Percentiles rank a stretch among this genome's conserved stretches.
Evolutionary conservation across 139 green algal genomes (phyloP).

Genomic region (Spirogloea muscicola): DNA sequence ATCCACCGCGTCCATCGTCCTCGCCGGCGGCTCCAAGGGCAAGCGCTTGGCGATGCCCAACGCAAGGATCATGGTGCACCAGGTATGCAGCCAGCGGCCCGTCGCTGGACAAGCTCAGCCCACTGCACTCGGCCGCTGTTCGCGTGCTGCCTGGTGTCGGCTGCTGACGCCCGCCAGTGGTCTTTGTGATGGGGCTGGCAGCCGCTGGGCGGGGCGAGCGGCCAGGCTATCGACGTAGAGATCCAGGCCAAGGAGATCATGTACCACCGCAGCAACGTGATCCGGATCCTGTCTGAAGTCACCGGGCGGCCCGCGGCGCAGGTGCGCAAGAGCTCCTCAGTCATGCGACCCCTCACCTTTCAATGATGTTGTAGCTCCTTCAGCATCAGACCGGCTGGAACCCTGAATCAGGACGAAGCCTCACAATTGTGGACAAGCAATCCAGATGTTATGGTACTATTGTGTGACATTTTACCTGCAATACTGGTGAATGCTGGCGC

Average conservation of each 20-base stretch:
- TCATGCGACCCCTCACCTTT: no score
- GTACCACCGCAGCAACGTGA: slow-evolving; percentile 98
- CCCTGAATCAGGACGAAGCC: no score
- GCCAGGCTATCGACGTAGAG: slow-evolving; percentile 79
- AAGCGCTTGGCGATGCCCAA: slow-evolving; percentile 96
- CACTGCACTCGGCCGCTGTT: neutral
- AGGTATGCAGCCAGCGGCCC: no score
- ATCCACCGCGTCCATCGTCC: slow-evolving; percentile 95
- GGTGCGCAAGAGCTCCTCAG: neutral
- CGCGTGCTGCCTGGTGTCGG: neutral
- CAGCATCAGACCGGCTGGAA: no score
- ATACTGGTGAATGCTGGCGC: no score
- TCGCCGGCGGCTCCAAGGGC: slow-evolving; percentile 80
- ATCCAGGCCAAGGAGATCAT: slow-evolving; percentile 96
- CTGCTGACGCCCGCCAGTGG: slow-evolving; percentile 69
- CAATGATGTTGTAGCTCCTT: no score
- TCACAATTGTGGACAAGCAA: no score
- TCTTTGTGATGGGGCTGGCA: no score
- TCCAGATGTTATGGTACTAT: no score
- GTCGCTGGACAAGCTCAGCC: neutral
- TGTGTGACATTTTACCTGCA: no score
- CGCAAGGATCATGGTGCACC: slow-evolving; percentile 97
- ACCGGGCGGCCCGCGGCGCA: slow-evolving; percentile 55
- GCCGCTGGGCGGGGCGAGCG: slow-evolving; percentile 92
- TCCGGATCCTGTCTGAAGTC: slow-evolving; percentile 91